Base-by-base conservation (phyloP, 371 early-diverging fungal species). In the Nematocida sp. region DNA sequence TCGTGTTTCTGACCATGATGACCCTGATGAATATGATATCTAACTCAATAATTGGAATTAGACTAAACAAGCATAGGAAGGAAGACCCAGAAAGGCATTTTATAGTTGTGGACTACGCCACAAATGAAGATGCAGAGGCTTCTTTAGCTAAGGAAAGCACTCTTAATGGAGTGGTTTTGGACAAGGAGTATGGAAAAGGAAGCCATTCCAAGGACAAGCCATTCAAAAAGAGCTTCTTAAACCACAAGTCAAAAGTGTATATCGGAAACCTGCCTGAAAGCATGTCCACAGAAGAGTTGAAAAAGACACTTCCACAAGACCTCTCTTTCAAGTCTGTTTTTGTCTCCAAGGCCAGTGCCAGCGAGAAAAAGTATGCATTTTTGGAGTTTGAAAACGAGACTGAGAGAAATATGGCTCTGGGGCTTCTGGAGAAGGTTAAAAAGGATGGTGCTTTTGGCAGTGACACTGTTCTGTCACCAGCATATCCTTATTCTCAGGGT, bases 1-100 rank as follows among this genome's bases (percentile, higher is more conserved):
- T 53, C 54, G 53, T 53, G 53, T 66, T 66, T 53, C 54, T 53
- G 54, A 53, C 46, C 53, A 66, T 66, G 67, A 66, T 37, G 67
- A 66, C 19, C 21, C n/a, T 31, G 25, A 47, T 19, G 35, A 66
- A 45, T 66, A 66, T 66, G 67, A 66, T 66, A 53, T 53, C 67
- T 66, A 66, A 66, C 67, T 37, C 45, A 55, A 66, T 21, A 63
- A 27, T 66, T 66, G 54, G 38, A 21, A 41, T 66, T 41, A 66
- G 57, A 46, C 11, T 66, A 23, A n/a, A 66, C 34, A 65, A 61
- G 37, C 38, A 29, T 35, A 61, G 11, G n/a, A 43, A 58, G 25
- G 34, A 21, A 0, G 13, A 65, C 41, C 29, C 65, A 7, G 54
- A 40, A 5, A 38, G 57, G 21, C 11, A n/a, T 21, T 27, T 55